Percentiles rank a stretch among this genome's conserved stretches.
Evolutionary conservation across 108 stramenopile species (phyloP).

Genomic region (Conticribra weissflogii): DNA sequence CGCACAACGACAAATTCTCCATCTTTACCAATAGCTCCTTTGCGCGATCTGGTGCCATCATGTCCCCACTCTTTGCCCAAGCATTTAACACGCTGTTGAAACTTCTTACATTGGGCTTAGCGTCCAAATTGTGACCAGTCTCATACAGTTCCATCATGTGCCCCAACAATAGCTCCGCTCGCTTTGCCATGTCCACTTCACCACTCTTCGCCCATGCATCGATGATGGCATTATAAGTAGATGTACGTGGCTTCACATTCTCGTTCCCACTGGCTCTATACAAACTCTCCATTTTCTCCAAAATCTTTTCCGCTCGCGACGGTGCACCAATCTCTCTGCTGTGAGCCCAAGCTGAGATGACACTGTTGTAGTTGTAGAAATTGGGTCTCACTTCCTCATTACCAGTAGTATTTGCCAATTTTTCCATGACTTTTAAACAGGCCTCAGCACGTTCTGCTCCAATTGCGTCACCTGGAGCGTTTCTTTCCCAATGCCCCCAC

Average conservation of each 20-base stretch:
- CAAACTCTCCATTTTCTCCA: conserved; percentile 66
- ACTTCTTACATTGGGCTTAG: conserved; percentile 60
- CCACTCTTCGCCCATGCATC: conserved; percentile 56
- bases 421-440: conserved; percentile 63
- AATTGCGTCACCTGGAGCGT: not conserved
- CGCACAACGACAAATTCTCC: conserved; percentile 25
- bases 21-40: conserved; percentile 61
- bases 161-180: conserved; percentile 56
- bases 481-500: conserved; percentile 32
- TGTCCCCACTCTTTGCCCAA: conserved; percentile 65
- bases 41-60: conserved; percentile 57
- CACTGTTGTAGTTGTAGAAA: conserved; percentile 58
- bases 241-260: conserved; percentile 63
- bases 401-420: conserved; percentile 43
- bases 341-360: conserved; percentile 73
- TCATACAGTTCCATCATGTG: conserved; percentile 59
- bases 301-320: conserved; percentile 62
- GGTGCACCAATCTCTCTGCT: conserved; percentile 55
- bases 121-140: conserved; percentile 41
- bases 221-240: conserved; percentile 58
- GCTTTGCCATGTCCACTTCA: conserved; percentile 31
- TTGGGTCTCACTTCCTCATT: conserved; percentile 67
- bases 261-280: conserved; percentile 53
- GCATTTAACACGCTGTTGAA: conserved; percentile 67
- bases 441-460: conserved; percentile 29